Base-by-base conservation (phyloP, 345 rosid species). In the Isatis tinctoria region DNA sequence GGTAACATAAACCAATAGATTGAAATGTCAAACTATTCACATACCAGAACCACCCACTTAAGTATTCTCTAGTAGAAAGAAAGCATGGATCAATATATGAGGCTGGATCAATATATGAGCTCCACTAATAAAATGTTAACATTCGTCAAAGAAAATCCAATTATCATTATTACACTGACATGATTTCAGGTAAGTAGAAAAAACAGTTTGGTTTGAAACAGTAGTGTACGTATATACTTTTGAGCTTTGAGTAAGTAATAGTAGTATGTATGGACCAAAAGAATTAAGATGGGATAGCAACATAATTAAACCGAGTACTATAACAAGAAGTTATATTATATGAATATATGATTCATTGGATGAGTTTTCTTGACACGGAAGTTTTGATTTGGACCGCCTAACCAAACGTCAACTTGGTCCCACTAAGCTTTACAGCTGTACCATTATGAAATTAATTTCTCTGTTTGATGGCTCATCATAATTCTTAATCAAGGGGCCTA, bases 371-470 rank as follows among this genome's bases (percentile, higher is more conserved):
- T 44, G 74, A 75, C 58, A 61, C 17, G 69, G 79, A 75, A 74
- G 61, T 41, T 68, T 61, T 28, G 79, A 75, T 75, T 75, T 75
- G 74, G 79, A 69, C 79, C 4, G 65, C 65, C 65, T 75, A 75
- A 75, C 79, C 28, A 69, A 52, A 75, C 74, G 47, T 75, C 79
- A 69, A 61, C 70, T 53, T 69, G 74, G 79, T 68, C 79, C 48
- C 63, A 68, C 18, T 61, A 13, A 9, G 8, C 62, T 26, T 69
- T 61, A 69, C 74, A 75, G 69, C 74, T 75, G 74, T 69, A 11
- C 11, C 37, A 75, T 69, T 41, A 12, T 13, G 14, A 10, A 33
- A 41, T 33, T 60, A 37, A 60, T 22, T 33, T 24, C 3, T 40
- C 0, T 28, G 24, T 60, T 6, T 67, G 51, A 69, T 69, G 79